Conservation (phyloP, 805 yeast genomes). For the Lipomyces spencermartinsiae region DNA sequence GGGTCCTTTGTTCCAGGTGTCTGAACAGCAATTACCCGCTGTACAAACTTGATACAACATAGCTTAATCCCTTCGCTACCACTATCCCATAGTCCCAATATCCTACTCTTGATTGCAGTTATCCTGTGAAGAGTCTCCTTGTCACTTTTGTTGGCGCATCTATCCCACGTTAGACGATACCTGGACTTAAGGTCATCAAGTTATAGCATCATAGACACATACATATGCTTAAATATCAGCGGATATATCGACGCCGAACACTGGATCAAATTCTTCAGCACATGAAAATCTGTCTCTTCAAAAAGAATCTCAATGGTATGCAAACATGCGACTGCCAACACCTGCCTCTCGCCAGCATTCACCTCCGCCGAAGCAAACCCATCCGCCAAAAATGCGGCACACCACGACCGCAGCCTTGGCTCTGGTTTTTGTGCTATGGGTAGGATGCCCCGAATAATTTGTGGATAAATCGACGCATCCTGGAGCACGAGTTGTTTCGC, state of each 20-base stretch:
- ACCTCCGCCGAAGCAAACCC: slow-evolving; percentile 46
- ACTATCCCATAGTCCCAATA: slow-evolving; percentile 66
- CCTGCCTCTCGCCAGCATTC: slow-evolving; percentile 37
- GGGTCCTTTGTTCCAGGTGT: slow-evolving; percentile 51
- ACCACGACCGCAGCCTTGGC: slow-evolving; percentile 46
- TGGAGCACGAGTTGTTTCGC: slow-evolving; percentile 47
- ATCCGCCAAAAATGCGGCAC: slow-evolving; percentile 48
- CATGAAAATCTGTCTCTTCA: slow-evolving; percentile 39
- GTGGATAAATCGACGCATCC: slow-evolving; percentile 48
- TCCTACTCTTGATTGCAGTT: slow-evolving; percentile 59
- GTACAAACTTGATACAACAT: slow-evolving; percentile 76
- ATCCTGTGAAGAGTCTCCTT: slow-evolving; percentile 61
- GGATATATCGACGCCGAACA: slow-evolving; percentile 56
- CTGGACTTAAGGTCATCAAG: background rate
- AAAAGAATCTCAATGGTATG: slow-evolving; percentile 42
- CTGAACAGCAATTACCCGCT: slow-evolving; percentile 63
- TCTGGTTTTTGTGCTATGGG: slow-evolving; percentile 48
- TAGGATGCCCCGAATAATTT: slow-evolving; percentile 47
- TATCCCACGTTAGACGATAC: background rate
- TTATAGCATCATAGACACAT: slow-evolving; percentile 41
- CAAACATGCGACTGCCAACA: slow-evolving; percentile 43
- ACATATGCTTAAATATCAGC: slow-evolving; percentile 52
- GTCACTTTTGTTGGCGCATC: slow-evolving; percentile 50
- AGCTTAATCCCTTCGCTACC: slow-evolving; percentile 59
- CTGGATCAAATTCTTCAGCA: slow-evolving; percentile 50